Base-by-base conservation (phyloP, 108 stramenopile genomes). In the Skeletonema grethae region DNA sequence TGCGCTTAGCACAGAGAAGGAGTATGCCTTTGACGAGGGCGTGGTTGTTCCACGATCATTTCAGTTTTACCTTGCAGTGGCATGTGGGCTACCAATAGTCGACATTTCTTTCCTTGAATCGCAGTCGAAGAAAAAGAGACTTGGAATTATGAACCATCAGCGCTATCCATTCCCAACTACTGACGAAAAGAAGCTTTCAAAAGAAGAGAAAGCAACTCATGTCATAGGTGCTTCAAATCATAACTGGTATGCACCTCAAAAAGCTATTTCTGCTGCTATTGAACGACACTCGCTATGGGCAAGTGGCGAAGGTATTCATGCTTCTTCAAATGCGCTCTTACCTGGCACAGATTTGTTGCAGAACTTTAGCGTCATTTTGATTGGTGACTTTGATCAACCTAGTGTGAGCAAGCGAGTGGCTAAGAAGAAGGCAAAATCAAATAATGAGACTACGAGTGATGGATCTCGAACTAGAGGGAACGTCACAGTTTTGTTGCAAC, bases 331-430 rank as follows among this genome's bases (percentile, higher is more conserved):
- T 34, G 50, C 43, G 18, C 55, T 73, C 2, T 13, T 30, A 8
- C 76, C 72, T 25, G 70, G 73, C 0, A 74, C 72, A 39, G 67
- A 82, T 50, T 57, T 85, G 63, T 69, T 85, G 59, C 24, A 63
- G 28, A 78, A 65, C 0, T 82, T 72, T 46, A 41, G 31, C 36
- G 56, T 85, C 8, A 46, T 82, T 31, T 24, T 82, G 20, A 2
- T 74, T 5, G 84, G 84, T 5, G 77, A 85, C 22, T 85, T 75
- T 59, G 81, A 85, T 64, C 70, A 70, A 41, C 45, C 70, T 28
- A 48, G 30, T 10, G 57, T 46, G 24, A 67, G 67, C 46, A 31
- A 67, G 35, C 57, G 39, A 15, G 34, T 41, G 9, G 56, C 36
- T 30, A 76, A 64, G 56, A 66, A 41, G 32, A 71, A 75, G 71